A percentile compares a stretch with the other conserved stretches of the same genome.
Conservation (phyloP, 164 flowering plant species). For the Annona cherimola region DNA sequence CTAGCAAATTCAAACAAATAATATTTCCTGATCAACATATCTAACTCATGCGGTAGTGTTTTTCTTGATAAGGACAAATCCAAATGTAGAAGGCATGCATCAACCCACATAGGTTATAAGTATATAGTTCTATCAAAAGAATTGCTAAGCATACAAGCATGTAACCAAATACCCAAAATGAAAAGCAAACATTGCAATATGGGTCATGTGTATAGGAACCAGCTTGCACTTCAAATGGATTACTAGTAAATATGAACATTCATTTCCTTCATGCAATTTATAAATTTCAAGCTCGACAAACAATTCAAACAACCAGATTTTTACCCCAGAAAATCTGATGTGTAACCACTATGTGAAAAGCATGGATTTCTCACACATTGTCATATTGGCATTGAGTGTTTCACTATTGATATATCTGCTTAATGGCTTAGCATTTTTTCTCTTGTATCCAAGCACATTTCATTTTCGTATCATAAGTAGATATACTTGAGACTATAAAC, state of each 20-base stretch:
- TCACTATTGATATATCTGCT: background rate
- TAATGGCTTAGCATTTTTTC: background rate
- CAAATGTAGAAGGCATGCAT: background rate
- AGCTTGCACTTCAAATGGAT: background rate
- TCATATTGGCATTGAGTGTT: background rate
- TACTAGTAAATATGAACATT: background rate
- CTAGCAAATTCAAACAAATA: too few species aligned
- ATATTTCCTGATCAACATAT: too few species aligned
- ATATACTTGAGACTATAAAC: background rate
- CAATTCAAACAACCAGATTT: background rate
- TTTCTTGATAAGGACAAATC: background rate
- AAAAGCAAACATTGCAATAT: background rate
- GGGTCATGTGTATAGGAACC: background rate
- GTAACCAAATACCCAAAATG: background rate
- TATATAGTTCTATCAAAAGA: background rate
- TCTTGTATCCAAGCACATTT: background rate
- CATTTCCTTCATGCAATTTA: background rate
- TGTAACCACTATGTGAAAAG: background rate
- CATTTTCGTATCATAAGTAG: background rate
- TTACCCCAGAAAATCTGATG: background rate
- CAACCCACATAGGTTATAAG: background rate
- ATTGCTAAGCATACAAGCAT: background rate
- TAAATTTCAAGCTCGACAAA: background rate
- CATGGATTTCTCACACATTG: background rate
- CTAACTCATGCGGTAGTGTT: too few species aligned